Percentiles rank a stretch among this genome's conserved stretches.
Evolutionary conservation across 1,139 yeast genomes (phyloP).

Genomic region (Eremothecium cymbalariae): DNA sequence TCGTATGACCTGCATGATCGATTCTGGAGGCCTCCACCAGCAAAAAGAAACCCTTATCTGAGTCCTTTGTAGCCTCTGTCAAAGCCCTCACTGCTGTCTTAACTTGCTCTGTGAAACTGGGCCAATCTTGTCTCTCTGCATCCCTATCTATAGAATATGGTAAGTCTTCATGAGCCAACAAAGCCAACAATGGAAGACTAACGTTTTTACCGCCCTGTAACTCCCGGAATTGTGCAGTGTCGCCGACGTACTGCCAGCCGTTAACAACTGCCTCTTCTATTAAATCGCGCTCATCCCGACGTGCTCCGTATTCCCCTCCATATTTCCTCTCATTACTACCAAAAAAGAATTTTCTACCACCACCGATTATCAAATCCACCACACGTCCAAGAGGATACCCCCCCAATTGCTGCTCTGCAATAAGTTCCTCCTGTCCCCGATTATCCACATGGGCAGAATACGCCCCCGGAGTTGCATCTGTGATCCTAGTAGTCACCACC

Average conservation of each 20-base stretch:
- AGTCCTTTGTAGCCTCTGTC: constrained; percentile 52
- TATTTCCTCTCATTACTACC: constrained; percentile 26
- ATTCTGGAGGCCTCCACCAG: constrained; percentile 82
- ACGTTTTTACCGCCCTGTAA: constrained; percentile 52
- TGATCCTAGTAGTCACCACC: constrained; percentile 77
- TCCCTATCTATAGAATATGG: constrained; percentile 75
- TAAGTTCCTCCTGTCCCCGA: constrained; percentile 69
- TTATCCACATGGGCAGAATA: constrained; percentile 69
- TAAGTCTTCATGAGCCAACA: constrained; percentile 62
- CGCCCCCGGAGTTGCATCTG: constrained; percentile 88
- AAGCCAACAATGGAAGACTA: constrained; percentile 60
- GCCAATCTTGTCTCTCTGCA: constrained; percentile 36
- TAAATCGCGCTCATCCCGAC: constrained; percentile 58
- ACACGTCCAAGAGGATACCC: constrained; percentile 64
- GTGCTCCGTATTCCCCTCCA: constrained; percentile 47
- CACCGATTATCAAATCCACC: constrained; percentile 81
- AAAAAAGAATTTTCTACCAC: constrained; percentile 75
- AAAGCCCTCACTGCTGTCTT: constrained; percentile 60
- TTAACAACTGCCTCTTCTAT: constrained; percentile 46
- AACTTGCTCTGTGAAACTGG: constrained; percentile 69
- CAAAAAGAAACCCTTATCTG: constrained; percentile 72
- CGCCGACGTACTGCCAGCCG: constrained; percentile 63
- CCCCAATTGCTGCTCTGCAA: constrained; percentile 81
- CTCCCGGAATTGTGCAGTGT: constrained; percentile 48
- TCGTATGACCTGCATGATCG: constrained; percentile 86